phyloP scores from a whole-genome alignment of 805 yeast species.

The Candida orba region DNA sequence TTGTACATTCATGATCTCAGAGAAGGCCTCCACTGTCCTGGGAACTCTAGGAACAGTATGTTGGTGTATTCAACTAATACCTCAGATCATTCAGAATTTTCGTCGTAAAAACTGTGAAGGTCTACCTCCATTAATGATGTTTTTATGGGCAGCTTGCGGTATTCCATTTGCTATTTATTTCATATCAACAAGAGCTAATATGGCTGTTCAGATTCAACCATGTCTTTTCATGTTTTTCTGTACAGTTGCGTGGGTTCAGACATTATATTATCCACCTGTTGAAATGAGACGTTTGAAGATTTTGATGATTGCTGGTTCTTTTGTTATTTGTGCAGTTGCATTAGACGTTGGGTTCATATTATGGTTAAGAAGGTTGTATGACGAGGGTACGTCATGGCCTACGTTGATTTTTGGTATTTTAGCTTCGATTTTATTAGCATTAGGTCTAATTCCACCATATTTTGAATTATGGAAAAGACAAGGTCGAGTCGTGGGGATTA shows the following conservation, averaged over 20 bases:
- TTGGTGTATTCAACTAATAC: conserved; percentile 89
- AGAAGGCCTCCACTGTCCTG: conserved; percentile 57
- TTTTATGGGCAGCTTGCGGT: conserved; percentile 73
- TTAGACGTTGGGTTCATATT: conserved; percentile 63
- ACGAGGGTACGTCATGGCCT: conserved; percentile 63
- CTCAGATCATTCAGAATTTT: conserved; percentile 75
- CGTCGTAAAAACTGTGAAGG: conserved; percentile 77
- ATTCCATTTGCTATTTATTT: conserved; percentile 84
- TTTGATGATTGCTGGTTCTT: conserved; percentile 27
- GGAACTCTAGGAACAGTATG: conserved; percentile 86
- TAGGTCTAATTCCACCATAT: conserved; percentile 86
- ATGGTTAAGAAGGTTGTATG: conserved; percentile 55
- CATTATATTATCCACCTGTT: conserved; percentile 73
- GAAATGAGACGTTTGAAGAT: conserved; percentile 32
- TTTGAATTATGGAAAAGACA: conserved; percentile 70
- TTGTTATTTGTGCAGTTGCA: conserved; percentile 44
- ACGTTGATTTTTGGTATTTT: conserved; percentile 70
- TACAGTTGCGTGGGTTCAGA: conserved; percentile 58
- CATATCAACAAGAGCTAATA: conserved; percentile 58
- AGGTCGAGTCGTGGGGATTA: conserved; percentile 87
- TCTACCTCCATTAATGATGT: conserved; percentile 80
- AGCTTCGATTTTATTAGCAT: conserved; percentile 69
- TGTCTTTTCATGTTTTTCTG: conserved; percentile 74
- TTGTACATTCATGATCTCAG: conserved; percentile 17
- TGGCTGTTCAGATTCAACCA: conserved; percentile 84